Base-by-base conservation (phyloP, 495 filamentous ascomycete genomes). In the Penicillium verhagenii region DNA sequence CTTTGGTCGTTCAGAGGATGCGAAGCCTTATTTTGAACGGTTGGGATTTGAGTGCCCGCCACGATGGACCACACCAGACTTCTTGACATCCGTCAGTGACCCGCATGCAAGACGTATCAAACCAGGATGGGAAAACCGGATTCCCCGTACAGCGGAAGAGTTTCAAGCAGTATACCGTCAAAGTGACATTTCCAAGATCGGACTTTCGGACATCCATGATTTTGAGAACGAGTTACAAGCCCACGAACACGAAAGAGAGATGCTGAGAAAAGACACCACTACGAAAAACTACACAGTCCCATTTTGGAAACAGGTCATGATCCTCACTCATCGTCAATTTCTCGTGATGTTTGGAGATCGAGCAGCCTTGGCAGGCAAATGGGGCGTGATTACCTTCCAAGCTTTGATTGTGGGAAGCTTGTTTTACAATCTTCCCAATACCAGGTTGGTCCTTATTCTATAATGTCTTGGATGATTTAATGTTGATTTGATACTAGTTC, bases 351-450 rank as follows among this genome's bases (percentile, higher is more conserved):
- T 79, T 53, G 84, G 84, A 10, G 86, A 88, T 52, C 74, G 67
- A 55, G 70, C 76, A 31, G 78, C 79, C 1, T 64, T 86, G 21
- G 53, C 67, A 35, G 72, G 69, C 4, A 78, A 78, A 59, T 83
- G 81, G 77, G 75, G 76, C 19, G 82, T 82, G 39, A 82, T 88
- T 37, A 55, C 89, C 25, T 86, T 90, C 67, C 85, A 89, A 59
- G 83, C 86, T 21, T 70, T 94, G 6, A 88, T 96, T 49, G 80
- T 92, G 18, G 89, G 91, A 33, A 86, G 82, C 53, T 63, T 92
- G 10, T 95, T 92, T 63, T 93, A 82, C 68, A 74, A 91, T 39
- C 78, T 86, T 1, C 86, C 86, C 0, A 50, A 75, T 9, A 88
- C 84, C 11, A 77, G 74, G 70, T 60, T 67, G 24, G 68, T 53